These are phyloP conservation scores for Volutella citrinella DNA, from an alignment of 2,329 filamentous ascomycete genomes.

Conservation along the genomic window DNA sequence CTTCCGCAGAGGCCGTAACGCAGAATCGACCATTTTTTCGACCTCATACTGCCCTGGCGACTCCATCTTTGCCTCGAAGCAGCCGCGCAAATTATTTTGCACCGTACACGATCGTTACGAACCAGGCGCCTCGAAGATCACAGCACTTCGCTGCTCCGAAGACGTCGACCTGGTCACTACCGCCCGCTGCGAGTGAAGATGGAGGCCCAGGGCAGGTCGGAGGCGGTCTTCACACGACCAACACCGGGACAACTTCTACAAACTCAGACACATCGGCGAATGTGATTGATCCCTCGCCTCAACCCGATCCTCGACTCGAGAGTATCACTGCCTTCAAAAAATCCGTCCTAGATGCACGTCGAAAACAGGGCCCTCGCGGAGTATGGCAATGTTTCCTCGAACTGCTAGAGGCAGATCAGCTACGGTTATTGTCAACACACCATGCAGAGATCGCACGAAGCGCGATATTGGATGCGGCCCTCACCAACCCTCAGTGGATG, in stretches of 20 bases:
- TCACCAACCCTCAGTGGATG: conserved; percentile 24
- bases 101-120: too few species aligned
- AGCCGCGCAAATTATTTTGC: too few species aligned
- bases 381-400: conserved; percentile 27
- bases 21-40: too few species aligned
- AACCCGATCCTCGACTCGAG: conserved; percentile 7
- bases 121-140: too few species aligned
- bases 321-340: conserved; percentile 17
- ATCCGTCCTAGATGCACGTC: conserved; percentile 16
- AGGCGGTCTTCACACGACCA: background rate
- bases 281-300: too few species aligned
- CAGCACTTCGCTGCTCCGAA: too few species aligned
- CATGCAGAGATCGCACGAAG: conserved; percentile 27
- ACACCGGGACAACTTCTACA: too few species aligned
- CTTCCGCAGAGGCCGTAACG: too few species aligned
- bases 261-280: too few species aligned
- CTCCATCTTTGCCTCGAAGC: conserved; percentile 8
- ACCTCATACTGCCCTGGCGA: conserved; percentile 13
- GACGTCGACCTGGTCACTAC: too few species aligned
- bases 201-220: conserved; percentile 15
- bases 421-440: conserved; percentile 17
- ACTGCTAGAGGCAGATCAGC: conserved; percentile 15
- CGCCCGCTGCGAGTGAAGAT: too few species aligned
- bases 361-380: conserved; percentile 19
- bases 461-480: conserved; percentile 27